Evolutionary conservation across 768 basidiomycete species (phyloP).

Genomic region (Podaxis rugospora): DNA sequence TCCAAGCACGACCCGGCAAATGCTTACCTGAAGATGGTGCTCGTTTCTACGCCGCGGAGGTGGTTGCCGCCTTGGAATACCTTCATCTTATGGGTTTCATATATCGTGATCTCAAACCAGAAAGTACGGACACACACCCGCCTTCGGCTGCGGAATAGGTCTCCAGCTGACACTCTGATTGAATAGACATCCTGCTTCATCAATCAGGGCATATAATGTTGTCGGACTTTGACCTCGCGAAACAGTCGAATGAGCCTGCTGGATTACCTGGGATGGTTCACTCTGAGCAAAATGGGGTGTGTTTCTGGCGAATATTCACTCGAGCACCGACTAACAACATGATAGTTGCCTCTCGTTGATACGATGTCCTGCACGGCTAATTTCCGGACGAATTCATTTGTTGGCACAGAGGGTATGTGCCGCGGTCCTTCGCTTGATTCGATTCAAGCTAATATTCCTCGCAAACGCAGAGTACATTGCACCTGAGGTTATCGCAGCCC

Average conservation of each 20-base stretch:
- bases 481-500: slow-evolving; percentile 95
- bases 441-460: slow-evolving; percentile 8
- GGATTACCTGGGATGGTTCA: slow-evolving; percentile 86
- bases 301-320: slow-evolving; percentile 23
- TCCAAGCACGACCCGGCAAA: slow-evolving; percentile 95
- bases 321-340: slow-evolving; percentile 13
- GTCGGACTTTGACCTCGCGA: slow-evolving; percentile 98
- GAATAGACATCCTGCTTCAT: slow-evolving; percentile 90
- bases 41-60: slow-evolving; percentile 98
- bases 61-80: slow-evolving; percentile 96
- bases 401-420: slow-evolving; percentile 90
- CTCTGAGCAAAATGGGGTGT: slow-evolving; percentile 84
- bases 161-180: slow-evolving; percentile 15
- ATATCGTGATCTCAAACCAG: slow-evolving; percentile 98
- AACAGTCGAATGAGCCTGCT: slow-evolving; percentile 84
- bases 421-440: slow-evolving; percentile 14
- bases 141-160: slow-evolving; percentile 12
- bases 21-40: slow-evolving; percentile 94
- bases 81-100: slow-evolving; percentile 99
- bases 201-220: slow-evolving; percentile 99
- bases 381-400: slow-evolving; percentile 98
- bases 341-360: slow-evolving; percentile 87
- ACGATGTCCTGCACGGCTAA: slow-evolving; percentile 97
- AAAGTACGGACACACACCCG: slow-evolving; percentile 65
- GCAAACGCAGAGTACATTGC: slow-evolving; percentile 87